These are phyloP conservation scores for Globisporangium ultimum DNA, from an alignment of 352 stramenopile genomes.

Conservation along the genomic window DNA sequence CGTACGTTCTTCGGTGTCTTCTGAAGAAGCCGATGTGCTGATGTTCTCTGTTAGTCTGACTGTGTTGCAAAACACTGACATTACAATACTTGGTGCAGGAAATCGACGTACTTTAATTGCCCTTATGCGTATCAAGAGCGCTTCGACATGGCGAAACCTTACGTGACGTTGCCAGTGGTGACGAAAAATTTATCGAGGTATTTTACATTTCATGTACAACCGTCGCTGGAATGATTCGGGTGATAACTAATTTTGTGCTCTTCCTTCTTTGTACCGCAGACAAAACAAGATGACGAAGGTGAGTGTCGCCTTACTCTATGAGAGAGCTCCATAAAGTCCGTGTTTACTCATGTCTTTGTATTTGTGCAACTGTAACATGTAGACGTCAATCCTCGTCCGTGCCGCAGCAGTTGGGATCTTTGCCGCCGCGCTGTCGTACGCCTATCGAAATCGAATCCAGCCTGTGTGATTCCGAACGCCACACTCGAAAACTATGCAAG, in stretches of 20 bases:
- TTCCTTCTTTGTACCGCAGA: too few species aligned
- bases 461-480: constrained; percentile 6
- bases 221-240: too few species aligned
- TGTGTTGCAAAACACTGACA: constrained; percentile 86
- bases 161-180: background rate
- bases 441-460: constrained; percentile 16
- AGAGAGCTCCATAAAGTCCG: background rate
- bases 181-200: constrained; percentile 5
- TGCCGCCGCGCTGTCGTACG: constrained; percentile 7
- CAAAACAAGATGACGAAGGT: constrained; percentile 36
- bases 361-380: background rate
- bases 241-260: too few species aligned
- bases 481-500: too few species aligned
- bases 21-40: background rate
- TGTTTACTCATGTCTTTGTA: background rate
- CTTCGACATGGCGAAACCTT: constrained; percentile 11
- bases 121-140: constrained; percentile 11
- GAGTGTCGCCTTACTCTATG: constrained; percentile 48
- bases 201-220: constrained; percentile 46
- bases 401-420: constrained; percentile 13
- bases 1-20: constrained; percentile 16
- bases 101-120: constrained; percentile 79
- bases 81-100: constrained; percentile 92
- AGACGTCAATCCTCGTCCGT: constrained; percentile 13
- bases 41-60: constrained; percentile 93